Evolutionary conservation across 2,329 filamentous ascomycete species (phyloP).

Genomic region (Eutypella sp.): DNA sequence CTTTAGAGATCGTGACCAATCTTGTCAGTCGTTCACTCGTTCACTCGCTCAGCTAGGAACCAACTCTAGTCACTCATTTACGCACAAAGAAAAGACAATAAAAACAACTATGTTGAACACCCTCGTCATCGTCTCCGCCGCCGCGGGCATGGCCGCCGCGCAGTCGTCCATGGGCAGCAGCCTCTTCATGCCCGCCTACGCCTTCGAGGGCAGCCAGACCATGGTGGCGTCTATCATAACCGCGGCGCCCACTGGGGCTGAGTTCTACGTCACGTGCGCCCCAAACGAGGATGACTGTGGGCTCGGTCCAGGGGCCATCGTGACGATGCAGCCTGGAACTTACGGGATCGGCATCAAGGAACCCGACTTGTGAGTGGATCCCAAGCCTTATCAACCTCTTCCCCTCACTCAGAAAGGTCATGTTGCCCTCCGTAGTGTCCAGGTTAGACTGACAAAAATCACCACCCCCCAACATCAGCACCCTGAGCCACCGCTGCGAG

Average conservation of each 20-base stretch:
- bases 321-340: constrained; percentile 5
- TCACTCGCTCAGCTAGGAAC: too few species aligned
- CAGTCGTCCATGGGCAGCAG: neutral
- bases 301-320: constrained; percentile 2
- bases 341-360: constrained; percentile 1
- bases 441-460: too few species aligned
- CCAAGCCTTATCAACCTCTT: too few species aligned
- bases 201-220: constrained; percentile 2
- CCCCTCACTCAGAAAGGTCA: too few species aligned
- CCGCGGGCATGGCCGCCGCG: constrained; percentile 1
- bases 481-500: constrained; percentile 2
- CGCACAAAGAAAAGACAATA: too few species aligned
- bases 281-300: constrained; percentile 4
- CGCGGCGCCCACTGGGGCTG: neutral
- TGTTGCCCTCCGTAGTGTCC: too few species aligned
- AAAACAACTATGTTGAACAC: neutral
- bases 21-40: too few species aligned
- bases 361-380: constrained; percentile 5
- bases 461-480: too few species aligned
- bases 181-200: constrained; percentile 2
- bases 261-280: constrained; percentile 5
- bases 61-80: too few species aligned
- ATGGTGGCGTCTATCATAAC: constrained; percentile 2
- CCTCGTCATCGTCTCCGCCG: neutral
- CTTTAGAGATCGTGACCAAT: too few species aligned